phyloP scores from a whole-genome alignment of 768 basidiomycete genomes.

The Mycena rebaudengoi region DNA sequence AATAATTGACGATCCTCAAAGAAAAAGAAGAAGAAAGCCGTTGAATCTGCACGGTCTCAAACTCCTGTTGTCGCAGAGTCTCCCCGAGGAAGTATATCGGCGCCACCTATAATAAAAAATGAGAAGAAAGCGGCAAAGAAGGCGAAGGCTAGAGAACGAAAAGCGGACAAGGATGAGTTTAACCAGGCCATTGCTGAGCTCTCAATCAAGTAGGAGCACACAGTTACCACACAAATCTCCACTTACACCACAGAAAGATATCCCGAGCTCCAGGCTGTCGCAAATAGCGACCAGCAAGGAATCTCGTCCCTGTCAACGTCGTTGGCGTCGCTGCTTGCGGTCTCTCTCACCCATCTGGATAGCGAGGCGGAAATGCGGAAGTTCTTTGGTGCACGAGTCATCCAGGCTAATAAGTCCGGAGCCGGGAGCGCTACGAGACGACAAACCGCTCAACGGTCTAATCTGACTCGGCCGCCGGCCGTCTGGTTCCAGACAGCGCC shows the following conservation, averaged over 20 bases:
- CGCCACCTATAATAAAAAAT: conserved; percentile 36
- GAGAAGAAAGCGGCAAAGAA: conserved; percentile 72
- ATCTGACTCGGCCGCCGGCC: conserved; percentile 78
- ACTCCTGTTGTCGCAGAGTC: conserved; percentile 2
- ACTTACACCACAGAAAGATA: conserved; percentile 46
- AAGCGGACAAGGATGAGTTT: conserved; percentile 77
- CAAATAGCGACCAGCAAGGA: conserved; percentile 32
- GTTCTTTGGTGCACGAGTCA: conserved; percentile 93
- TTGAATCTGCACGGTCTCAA: conserved; percentile 12
- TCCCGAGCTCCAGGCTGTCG: conserved; percentile 57
- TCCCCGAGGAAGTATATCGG: conserved; percentile 19
- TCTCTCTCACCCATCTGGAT: conserved; percentile 86
- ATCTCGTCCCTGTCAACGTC: conserved; percentile 35
- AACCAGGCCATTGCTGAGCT: conserved; percentile 88
- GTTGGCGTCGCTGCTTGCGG: conserved; percentile 68
- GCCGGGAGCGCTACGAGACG: conserved; percentile 48
- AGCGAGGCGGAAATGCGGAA: conserved; percentile 89
- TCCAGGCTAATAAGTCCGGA: conserved; percentile 64
- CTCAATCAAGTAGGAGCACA: conserved; percentile 82
- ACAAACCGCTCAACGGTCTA: conserved; percentile 62
- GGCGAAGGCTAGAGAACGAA: conserved; percentile 71
- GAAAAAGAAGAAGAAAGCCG: conserved; percentile 52
- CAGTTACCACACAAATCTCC: conserved; percentile 23
- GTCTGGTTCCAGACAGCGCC: conserved; percentile 78
- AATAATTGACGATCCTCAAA: conserved; percentile 34